Evolutionary conservation across 2,329 filamentous ascomycete species (phyloP), one percentile per base, ranked within the genome.

Genomic region (Aspergillus brasiliensis): DNA sequence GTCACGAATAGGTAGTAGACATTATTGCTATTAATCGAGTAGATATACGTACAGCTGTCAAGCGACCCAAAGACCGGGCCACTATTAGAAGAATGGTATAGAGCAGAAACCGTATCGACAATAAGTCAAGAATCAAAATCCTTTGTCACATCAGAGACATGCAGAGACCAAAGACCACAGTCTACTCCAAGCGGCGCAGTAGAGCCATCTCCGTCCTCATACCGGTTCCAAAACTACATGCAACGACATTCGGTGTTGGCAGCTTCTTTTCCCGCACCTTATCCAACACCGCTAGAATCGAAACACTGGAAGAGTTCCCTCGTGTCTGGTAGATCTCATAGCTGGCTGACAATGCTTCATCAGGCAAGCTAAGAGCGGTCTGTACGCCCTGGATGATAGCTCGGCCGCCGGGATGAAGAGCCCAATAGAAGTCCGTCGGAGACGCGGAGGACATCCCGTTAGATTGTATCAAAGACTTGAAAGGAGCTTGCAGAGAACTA

Each of bases 401-500:
- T 19, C 40, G 34, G 5, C 47, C 56, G 2, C 56, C 56, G 1
- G 56, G 48, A 52, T 58, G 56, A 44, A 52, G 6, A 5, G 56
- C 56, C 56, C 56, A 58, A 37, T 58, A 37, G 10, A 52, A 58
- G n/a, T 47, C 21, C n/a, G 11, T 25, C 2, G 44, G 44, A 21
- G 21, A 11, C 21, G 17, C 21, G 6, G 19, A 31, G 5, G 17
- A 46, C n/a, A 13, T 27, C 40, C 13, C 38, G 31, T 55, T 44
- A n/a, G n/a, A 21, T 38, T 31, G 7, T 8, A 47, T 44, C 17
- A 55, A 44, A n/a, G 4, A 28, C 19, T 42, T 8, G 23, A 55
- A 44, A 10, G n/a, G 10, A 3, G 7, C 17, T 19, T 21, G 7
- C 23, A 55, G 15, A 4, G 21, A 25, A 5, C 21, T 23, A 46